These are phyloP conservation scores for Scheffersomyces stipitis DNA, from an alignment of 805 yeast genomes.

Conservation along the genomic window DNA sequence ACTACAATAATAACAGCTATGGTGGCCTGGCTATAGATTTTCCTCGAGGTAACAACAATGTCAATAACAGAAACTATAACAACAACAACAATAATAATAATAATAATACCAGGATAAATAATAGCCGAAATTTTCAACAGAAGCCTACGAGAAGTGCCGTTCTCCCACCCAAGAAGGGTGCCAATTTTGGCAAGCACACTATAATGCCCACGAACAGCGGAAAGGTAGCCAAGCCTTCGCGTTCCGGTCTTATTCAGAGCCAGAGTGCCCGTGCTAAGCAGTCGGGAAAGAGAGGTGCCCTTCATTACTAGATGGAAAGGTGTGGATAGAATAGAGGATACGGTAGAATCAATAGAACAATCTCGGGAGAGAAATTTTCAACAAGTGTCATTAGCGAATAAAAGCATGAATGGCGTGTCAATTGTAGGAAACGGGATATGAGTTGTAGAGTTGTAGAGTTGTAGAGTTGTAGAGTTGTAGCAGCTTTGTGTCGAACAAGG, in stretches of 20 bases:
- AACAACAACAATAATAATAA: conserved; percentile 1
- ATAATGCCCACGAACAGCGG: conserved; percentile 5
- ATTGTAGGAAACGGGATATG: too few species aligned
- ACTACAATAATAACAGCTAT: conserved; percentile 3
- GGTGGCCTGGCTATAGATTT: conserved; percentile 1
- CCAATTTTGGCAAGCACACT: conserved; percentile 6
- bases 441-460: too few species aligned
- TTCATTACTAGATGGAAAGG: too few species aligned
- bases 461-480: too few species aligned
- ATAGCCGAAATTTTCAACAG: conserved; percentile 2
- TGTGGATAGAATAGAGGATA: too few species aligned
- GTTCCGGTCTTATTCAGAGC: conserved; percentile 23
- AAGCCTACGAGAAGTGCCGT: conserved; percentile 19
- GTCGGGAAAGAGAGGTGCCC: background rate
- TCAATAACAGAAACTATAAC: background rate
- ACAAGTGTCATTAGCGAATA: too few species aligned
- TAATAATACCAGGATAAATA: conserved; percentile 2
- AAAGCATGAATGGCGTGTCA: too few species aligned
- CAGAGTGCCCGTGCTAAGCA: background rate
- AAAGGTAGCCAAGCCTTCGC: conserved; percentile 13
- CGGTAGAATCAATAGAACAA: too few species aligned
- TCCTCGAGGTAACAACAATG: background rate
- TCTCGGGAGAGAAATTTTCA: too few species aligned
- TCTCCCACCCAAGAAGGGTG: conserved; percentile 7
- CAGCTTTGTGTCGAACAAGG: too few species aligned